These are phyloP conservation scores for Moricandia moricandioides DNA, from an alignment of 345 rosid species.

Conservation along the genomic window DNA sequence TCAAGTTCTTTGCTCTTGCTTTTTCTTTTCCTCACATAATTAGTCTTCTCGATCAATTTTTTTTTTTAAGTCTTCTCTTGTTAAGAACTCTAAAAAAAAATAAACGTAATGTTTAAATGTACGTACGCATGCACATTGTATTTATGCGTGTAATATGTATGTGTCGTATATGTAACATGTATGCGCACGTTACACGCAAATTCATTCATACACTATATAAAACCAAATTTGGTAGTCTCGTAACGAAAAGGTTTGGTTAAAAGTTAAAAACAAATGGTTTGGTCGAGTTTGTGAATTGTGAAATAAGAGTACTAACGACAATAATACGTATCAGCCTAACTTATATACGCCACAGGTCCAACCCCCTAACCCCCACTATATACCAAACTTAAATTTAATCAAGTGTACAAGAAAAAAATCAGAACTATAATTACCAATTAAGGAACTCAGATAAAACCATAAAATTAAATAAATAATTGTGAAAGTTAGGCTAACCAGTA, in stretches of 20 bases:
- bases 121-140: neutral
- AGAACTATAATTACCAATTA: neutral
- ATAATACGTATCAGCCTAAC: constrained; percentile 17
- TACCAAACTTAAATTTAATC: constrained; percentile 9
- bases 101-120: neutral
- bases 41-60: neutral
- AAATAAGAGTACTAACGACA: constrained; percentile 17
- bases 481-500: neutral
- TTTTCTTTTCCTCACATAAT: neutral
- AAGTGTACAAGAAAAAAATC: neutral
- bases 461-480: neutral
- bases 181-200: constrained; percentile 21
- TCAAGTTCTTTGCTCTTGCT: neutral
- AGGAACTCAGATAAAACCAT: neutral
- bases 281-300: constrained; percentile 8
- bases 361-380: neutral
- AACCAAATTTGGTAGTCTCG: constrained; percentile 24
- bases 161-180: neutral
- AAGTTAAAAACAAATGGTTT: constrained; percentile 21
- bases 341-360: constrained; percentile 6
- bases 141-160: neutral
- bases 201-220: neutral
- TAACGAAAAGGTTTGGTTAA: constrained; percentile 11
- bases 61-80: neutral
- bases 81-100: neutral